Percentiles rank a stretch among this genome's conserved stretches.
Conservation (phyloP, 805 yeast species). For the Sungouiozyma intestinalis region DNA sequence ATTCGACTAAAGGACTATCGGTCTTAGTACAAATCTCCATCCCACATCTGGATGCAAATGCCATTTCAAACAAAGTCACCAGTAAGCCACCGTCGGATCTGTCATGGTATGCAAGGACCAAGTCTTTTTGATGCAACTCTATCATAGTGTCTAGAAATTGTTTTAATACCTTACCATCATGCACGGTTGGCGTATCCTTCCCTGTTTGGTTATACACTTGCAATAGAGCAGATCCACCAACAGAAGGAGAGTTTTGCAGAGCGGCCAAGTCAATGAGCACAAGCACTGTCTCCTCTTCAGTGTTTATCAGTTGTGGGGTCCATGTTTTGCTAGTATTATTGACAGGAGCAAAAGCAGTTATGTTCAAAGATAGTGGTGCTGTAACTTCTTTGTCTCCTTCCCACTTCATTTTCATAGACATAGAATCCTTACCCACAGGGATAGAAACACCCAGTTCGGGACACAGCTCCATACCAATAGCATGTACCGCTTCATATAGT, state of each 20-base stretch:
- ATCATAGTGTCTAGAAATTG: slow-evolving; percentile 59
- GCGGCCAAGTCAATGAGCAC: slow-evolving; percentile 73
- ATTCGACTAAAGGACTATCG: slow-evolving; percentile 39
- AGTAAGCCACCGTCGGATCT: slow-evolving; percentile 94
- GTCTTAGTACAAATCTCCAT: slow-evolving; percentile 42
- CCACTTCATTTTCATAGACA: slow-evolving; percentile 99
- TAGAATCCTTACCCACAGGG: slow-evolving; percentile 98
- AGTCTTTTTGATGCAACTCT: slow-evolving; percentile 55
- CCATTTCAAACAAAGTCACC: slow-evolving; percentile 85
- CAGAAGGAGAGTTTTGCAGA: slow-evolving; percentile 38
- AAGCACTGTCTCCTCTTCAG: slow-evolving; percentile 48
- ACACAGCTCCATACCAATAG: slow-evolving; percentile 87
- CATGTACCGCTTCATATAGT: slow-evolving; percentile 92
- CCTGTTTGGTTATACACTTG: slow-evolving; percentile 91
- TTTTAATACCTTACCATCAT: slow-evolving; percentile 52
- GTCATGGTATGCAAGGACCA: slow-evolving; percentile 86
- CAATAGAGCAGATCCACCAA: slow-evolving; percentile 92
- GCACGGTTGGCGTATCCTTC: slow-evolving; percentile 71
- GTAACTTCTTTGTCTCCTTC: slow-evolving; percentile 71
- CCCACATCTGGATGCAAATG: slow-evolving; percentile 91
- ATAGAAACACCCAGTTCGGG: slow-evolving; percentile 85
- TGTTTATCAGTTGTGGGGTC: slow-evolving; percentile 66
- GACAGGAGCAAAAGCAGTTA: slow-evolving; percentile 90
- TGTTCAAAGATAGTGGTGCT: slow-evolving; percentile 85
- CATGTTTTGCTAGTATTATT: slow-evolving; percentile 77